phyloP scores from a whole-genome alignment of 2,329 filamentous ascomycete species.

The Didymella glomerata region DNA sequence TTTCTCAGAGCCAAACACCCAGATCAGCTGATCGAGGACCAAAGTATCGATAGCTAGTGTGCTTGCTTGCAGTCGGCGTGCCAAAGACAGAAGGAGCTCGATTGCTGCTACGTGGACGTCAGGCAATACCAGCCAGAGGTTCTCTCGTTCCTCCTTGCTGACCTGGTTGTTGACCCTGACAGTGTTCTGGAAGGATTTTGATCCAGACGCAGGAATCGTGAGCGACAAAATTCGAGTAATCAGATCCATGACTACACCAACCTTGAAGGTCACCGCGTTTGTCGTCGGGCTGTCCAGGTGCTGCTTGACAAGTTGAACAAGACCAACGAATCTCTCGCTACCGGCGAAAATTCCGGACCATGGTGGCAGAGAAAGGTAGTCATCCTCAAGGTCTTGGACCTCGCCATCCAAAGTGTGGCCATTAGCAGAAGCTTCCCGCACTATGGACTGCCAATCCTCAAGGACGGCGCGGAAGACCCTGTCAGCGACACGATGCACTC shows the following conservation, averaged over 20 bases:
- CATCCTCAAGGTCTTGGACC: constrained; percentile 51
- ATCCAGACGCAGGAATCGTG: constrained; percentile 58
- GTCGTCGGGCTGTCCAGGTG: constrained; percentile 72
- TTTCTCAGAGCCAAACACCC: constrained; percentile 69
- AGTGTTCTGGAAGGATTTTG: constrained; percentile 47
- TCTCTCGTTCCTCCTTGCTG: constrained; percentile 80
- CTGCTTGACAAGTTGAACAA: constrained; percentile 71
- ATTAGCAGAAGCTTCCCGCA: constrained; percentile 51
- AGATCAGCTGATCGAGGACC: constrained; percentile 74
- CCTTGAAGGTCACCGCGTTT: constrained; percentile 69
- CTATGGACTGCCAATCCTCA: constrained; percentile 80
- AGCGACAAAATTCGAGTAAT: constrained; percentile 75
- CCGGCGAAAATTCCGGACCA: constrained; percentile 83
- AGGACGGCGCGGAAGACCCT: constrained; percentile 79
- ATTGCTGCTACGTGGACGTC: constrained; percentile 77
- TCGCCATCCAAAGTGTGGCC: constrained; percentile 42
- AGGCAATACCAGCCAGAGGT: constrained; percentile 77
- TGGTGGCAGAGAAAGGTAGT: constrained; percentile 63
- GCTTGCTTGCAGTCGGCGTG: constrained; percentile 65
- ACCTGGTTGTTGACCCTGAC: constrained; percentile 76
- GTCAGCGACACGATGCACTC: constrained; percentile 76
- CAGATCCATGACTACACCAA: constrained; percentile 74
- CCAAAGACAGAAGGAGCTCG: constrained; percentile 65
- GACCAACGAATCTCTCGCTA: constrained; percentile 70
- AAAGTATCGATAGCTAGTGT: constrained; percentile 69